Percentiles rank a stretch among this genome's conserved stretches.
Conservation (phyloP, 2,329 filamentous ascomycete genomes). For the Pyrenophora tritici-repentis region DNA sequence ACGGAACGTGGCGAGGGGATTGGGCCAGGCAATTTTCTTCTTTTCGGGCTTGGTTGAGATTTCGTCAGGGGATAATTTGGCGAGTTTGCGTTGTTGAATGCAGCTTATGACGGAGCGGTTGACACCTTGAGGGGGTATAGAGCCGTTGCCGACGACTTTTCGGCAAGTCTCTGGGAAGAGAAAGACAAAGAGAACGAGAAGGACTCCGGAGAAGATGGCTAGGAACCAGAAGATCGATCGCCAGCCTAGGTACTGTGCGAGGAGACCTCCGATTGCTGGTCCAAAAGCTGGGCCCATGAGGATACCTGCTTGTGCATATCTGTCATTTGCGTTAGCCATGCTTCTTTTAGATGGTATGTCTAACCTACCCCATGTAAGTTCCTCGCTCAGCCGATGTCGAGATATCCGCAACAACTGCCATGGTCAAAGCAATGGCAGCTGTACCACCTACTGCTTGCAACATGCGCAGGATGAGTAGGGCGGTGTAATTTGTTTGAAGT, state of each 20-base stretch:
- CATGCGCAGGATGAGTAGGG: slow-evolving; percentile 43
- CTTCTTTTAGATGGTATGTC: too few species aligned
- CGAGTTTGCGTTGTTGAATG: slow-evolving; percentile 33
- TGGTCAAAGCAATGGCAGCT: slow-evolving; percentile 61
- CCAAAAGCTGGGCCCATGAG: slow-evolving; percentile 41
- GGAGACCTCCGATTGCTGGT: slow-evolving; percentile 42
- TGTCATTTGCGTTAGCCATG: too few species aligned
- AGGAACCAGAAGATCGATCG: slow-evolving; percentile 51
- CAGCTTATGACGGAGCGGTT: slow-evolving; percentile 39
- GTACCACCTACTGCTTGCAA: slow-evolving; percentile 49
- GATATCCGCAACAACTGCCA: slow-evolving; percentile 74
- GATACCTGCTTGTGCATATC: slow-evolving; percentile 60
- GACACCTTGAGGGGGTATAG: slow-evolving; percentile 38
- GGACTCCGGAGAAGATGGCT: slow-evolving; percentile 47
- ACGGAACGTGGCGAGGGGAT: slow-evolving; percentile 32
- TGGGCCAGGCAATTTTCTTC: slow-evolving; percentile 30
- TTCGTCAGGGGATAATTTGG: not conserved
- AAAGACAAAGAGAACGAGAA: slow-evolving; percentile 43
- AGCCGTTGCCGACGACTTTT: slow-evolving; percentile 51
- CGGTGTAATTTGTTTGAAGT: slow-evolving; percentile 44
- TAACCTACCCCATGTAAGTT: slow-evolving; percentile 65
- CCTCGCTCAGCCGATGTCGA: slow-evolving; percentile 72
- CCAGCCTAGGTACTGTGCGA: slow-evolving; percentile 45
- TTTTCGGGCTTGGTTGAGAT: slow-evolving; percentile 13
- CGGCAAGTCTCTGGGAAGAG: slow-evolving; percentile 53